These are phyloP conservation scores for Mycena kentingensis DNA, from an alignment of 768 basidiomycete genomes.

Conservation along the genomic window DNA sequence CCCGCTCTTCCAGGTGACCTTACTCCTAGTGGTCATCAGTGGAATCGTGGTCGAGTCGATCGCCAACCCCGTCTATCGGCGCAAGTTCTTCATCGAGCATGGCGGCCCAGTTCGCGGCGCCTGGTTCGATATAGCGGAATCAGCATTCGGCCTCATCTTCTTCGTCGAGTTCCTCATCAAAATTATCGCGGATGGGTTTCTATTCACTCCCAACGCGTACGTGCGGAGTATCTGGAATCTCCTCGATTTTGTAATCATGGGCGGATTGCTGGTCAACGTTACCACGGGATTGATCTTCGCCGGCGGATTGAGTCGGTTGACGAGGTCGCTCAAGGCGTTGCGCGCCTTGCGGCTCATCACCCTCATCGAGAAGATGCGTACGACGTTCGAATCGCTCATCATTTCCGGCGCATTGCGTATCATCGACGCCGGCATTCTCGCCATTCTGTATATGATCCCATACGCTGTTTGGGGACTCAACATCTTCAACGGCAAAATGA, in stretches of 20 bases:
- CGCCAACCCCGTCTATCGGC: slow-evolving; percentile 84
- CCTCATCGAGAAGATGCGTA: slow-evolving; percentile 81
- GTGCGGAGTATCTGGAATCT: slow-evolving; percentile 90
- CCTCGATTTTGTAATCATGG: slow-evolving; percentile 84
- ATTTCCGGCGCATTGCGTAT: slow-evolving; percentile 85
- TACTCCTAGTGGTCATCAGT: slow-evolving; percentile 76
- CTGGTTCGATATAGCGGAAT: slow-evolving; percentile 89
- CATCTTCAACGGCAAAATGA: slow-evolving; percentile 86
- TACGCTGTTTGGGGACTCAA: slow-evolving; percentile 94
- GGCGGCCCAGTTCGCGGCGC: slow-evolving; percentile 63
- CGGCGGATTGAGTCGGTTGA: slow-evolving; percentile 78
- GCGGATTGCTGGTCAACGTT: slow-evolving; percentile 74
- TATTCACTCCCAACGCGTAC: slow-evolving; percentile 91
- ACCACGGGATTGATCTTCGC: slow-evolving; percentile 71
- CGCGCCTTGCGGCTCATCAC: slow-evolving; percentile 89
- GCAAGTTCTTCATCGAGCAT: slow-evolving; percentile 62
- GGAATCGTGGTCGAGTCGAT: slow-evolving; percentile 81
- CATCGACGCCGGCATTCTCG: slow-evolving; percentile 85
- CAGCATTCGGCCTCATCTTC: slow-evolving; percentile 67
- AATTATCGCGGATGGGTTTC: slow-evolving; percentile 87
- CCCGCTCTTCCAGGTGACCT: slow-evolving; percentile 70
- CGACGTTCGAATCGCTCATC: slow-evolving; percentile 84
- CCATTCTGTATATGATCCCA: slow-evolving; percentile 89
- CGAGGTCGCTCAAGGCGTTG: slow-evolving; percentile 84
- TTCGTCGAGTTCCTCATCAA: slow-evolving; percentile 88